Evolutionary conservation across 2,329 filamentous ascomycete species (phyloP).

Genomic region (Pseudocercospora macadamiae): DNA sequence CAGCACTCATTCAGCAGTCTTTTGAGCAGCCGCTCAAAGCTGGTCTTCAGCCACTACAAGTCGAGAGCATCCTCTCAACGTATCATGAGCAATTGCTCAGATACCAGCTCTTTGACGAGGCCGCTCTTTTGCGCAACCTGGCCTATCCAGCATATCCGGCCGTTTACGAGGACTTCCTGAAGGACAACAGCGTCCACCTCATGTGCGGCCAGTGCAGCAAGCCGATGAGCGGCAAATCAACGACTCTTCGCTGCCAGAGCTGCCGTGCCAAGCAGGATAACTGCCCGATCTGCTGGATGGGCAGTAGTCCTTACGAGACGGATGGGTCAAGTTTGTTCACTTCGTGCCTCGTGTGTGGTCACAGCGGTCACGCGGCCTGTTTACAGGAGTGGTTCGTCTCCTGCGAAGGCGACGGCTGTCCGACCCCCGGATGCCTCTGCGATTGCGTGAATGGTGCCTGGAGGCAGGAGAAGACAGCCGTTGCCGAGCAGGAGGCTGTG

Average conservation of each 20-base stretch:
- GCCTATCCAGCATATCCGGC: conserved; percentile 59
- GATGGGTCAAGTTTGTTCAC: conserved; percentile 28
- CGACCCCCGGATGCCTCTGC: conserved; percentile 62
- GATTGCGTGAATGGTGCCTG: conserved; percentile 49
- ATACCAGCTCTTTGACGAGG: conserved; percentile 53
- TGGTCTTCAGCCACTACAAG: conserved; percentile 54
- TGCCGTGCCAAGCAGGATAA: conserved; percentile 49
- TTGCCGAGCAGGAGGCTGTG: conserved; percentile 42
- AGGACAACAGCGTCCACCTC: conserved; percentile 58
- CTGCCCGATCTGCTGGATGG: conserved; percentile 51
- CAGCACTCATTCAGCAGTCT: conserved; percentile 43
- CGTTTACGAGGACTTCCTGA: conserved; percentile 60
- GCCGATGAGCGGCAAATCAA: conserved; percentile 49
- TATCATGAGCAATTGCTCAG: conserved; percentile 60
- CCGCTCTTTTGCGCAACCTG: conserved; percentile 59
- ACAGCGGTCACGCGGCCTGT: conserved; percentile 62
- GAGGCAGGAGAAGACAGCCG: conserved; percentile 23
- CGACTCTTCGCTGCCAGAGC: conserved; percentile 56
- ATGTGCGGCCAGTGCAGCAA: conserved; percentile 61
- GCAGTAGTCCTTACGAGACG: conserved; percentile 41
- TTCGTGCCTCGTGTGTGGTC: conserved; percentile 63
- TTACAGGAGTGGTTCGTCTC: conserved; percentile 60
- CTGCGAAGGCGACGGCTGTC: conserved; percentile 57
- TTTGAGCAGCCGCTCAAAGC: conserved; percentile 46
- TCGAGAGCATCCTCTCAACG: conserved; percentile 58